Conservation (phyloP, 192 early-diverging fungal genomes). For the Coemansia sp. region DNA sequence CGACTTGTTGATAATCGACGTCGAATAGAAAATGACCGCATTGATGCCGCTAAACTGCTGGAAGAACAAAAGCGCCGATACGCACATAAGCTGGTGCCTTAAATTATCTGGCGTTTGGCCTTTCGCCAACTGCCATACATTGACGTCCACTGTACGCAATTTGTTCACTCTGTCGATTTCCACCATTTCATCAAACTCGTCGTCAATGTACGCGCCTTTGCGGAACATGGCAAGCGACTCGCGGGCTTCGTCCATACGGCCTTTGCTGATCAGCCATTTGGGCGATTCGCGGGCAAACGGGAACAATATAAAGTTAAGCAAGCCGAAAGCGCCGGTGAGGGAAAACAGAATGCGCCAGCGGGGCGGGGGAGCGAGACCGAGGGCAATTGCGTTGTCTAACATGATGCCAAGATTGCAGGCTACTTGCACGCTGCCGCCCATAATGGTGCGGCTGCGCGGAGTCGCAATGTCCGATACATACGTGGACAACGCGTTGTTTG, state of each 20-base stretch:
- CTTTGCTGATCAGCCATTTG: slow-evolving; percentile 65
- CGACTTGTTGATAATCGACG: slow-evolving; percentile 67
- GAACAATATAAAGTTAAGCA: slow-evolving; percentile 59
- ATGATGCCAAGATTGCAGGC: slow-evolving; percentile 78
- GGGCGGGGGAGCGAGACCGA: slow-evolving; percentile 59
- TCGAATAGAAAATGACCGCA: slow-evolving; percentile 80
- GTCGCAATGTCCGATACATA: slow-evolving; percentile 82
- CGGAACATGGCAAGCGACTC: slow-evolving; percentile 57
- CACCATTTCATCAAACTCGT: slow-evolving; percentile 67
- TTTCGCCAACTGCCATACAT: slow-evolving; percentile 56
- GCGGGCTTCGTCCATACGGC: slow-evolving; percentile 60
- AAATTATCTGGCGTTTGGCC: slow-evolving; percentile 57
- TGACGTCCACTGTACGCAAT: slow-evolving; percentile 35
- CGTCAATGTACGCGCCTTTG: slow-evolving; percentile 54
- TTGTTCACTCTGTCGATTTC: slow-evolving; percentile 44
- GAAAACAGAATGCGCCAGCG: slow-evolving; percentile 74
- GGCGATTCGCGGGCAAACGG: slow-evolving; percentile 77
- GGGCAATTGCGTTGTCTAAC: slow-evolving; percentile 62
- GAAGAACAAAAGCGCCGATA: slow-evolving; percentile 63
- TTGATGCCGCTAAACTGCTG: slow-evolving; percentile 89
- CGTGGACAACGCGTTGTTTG: slow-evolving; percentile 59
- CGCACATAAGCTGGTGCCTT: slow-evolving; percentile 61
- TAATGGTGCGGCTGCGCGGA: slow-evolving; percentile 61
- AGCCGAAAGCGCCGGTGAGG: slow-evolving; percentile 59
- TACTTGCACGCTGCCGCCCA: slow-evolving; percentile 75